Base-by-base conservation (phyloP, 1,284 basidiomycete species). In the Ustilago bromivora region DNA sequence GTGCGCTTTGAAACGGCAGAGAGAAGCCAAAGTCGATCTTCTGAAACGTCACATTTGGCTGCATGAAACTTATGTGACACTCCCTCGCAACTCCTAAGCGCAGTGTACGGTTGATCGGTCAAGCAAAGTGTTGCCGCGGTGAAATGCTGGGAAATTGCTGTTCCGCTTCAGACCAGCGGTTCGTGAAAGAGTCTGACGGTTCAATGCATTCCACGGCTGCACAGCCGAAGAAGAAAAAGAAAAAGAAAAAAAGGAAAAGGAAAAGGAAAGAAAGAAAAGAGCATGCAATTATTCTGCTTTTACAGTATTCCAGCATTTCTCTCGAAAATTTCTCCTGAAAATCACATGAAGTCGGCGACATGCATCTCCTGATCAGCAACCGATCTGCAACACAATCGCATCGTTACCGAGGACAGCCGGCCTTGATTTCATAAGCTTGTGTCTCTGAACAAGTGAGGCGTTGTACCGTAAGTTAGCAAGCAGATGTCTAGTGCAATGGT, bases 41-140 rank as follows among this genome's bases (percentile, higher is more conserved):
- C 31, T 46, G 9, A 7, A 43, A 43, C 49, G 55, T 64, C 55
- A 64, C 62, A 51, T 19, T 64, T 52, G 36, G 55, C 62, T 28
- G 62, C 62, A 64, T 64, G 35, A 64, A 64, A 63, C 35, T n/a
- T 49, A 35, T 35, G 12, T 15, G 46, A 49, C 34, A 38, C 51
- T 28, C 23, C 23, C 23, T 53, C 40, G 60, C 41, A 56, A 19
- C 54, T 57, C 13, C 23, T 28, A 28, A 23, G 23, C 17, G 61
- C 54, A 35, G 46, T 35, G 31, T 15, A 28, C 23, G 2, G 36
- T 4, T 46, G 41, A 57, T 46, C 56, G 56, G 28, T 54, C 38
- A 51, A 41, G 36, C 31, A 34, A 23, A 13, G 23, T 4, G 11
- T 17, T 17, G 17, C 35, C 15, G 19, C 7, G 19, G 23, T 52